Conservation (phyloP, 257 asterid genomes). For the Solanum stenotomum region DNA sequence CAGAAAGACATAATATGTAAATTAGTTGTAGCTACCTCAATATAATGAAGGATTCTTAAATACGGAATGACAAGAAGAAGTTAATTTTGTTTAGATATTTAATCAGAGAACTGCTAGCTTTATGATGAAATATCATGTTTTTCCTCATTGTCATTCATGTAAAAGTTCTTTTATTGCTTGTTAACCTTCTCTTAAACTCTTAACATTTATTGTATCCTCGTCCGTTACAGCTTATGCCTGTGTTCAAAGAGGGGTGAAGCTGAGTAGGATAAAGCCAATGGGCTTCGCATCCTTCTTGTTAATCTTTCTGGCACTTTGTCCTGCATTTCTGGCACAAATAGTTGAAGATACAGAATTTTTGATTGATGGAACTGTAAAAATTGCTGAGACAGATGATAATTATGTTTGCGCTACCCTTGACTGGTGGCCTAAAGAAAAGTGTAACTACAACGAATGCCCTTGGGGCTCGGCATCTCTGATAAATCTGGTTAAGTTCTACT, state of each 20-base stretch:
- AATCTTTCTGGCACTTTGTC: constrained; percentile 35
- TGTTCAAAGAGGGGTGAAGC: constrained; percentile 18
- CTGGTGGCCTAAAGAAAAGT: constrained; percentile 97
- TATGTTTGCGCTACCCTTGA: constrained; percentile 87
- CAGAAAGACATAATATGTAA: neutral
- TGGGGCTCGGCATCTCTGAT: constrained; percentile 74
- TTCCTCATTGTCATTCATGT: neutral
- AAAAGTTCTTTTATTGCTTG: neutral
- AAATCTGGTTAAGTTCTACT: constrained; percentile 51
- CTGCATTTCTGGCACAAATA: constrained; percentile 39
- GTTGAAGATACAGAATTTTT: constrained; percentile 40
- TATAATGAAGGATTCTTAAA: neutral
- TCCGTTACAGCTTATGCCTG: neutral
- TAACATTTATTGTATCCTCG: neutral
- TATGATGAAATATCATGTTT: neutral
- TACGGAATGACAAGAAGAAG: neutral
- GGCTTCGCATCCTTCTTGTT: constrained; percentile 24
- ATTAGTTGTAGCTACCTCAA: neutral
- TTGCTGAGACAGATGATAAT: constrained; percentile 62
- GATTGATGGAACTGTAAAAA: constrained; percentile 33
- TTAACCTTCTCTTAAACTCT: neutral
- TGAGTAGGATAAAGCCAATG: constrained; percentile 25
- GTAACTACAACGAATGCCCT: constrained; percentile 72
- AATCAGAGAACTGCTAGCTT: neutral
- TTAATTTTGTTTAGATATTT: neutral